Conservation (phyloP, 2,329 filamentous ascomycete genomes). For the Orbilia blumenaviensis region DNA sequence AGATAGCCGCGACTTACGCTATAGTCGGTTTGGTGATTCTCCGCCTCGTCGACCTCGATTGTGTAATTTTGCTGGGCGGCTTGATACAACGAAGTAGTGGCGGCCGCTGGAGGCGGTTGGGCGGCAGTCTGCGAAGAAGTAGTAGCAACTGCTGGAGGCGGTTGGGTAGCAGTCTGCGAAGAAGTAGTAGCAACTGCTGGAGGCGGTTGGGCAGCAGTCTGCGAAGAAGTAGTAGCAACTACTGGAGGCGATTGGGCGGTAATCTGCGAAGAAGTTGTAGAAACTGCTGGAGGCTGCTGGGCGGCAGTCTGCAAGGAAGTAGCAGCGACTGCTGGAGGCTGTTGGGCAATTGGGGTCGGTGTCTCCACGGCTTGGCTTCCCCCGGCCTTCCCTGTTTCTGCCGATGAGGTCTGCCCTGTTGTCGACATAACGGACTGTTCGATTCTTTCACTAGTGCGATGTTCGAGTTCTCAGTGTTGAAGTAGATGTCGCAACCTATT, state of each 20-base stretch:
- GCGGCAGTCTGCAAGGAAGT: background rate
- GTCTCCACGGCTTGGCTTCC: slow-evolving; percentile 17
- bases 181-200: background rate
- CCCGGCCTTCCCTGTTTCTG: slow-evolving; percentile 9
- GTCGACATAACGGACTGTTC: slow-evolving; percentile 26
- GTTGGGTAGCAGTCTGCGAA: background rate
- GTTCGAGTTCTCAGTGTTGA: slow-evolving; percentile 7
- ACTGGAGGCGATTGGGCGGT: slow-evolving; percentile 2
- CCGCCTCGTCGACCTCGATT: slow-evolving; percentile 13
- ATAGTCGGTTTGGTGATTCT: slow-evolving; percentile 6
- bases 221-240: background rate
- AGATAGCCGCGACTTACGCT: slow-evolving; percentile 20
- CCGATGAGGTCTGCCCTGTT: background rate
- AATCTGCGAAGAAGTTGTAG: background rate
- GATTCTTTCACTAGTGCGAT: background rate
- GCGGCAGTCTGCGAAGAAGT: too few relatives aligned
- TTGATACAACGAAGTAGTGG: background rate
- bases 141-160: background rate
- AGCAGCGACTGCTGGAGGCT: background rate
- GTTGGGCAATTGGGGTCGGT: slow-evolving; percentile 21
- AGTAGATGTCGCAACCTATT: slow-evolving; percentile 26
- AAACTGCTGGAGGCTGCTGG: background rate
- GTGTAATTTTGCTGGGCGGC: background rate
- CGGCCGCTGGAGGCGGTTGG: too few relatives aligned
- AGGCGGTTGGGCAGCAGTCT: background rate